phyloP scores from a whole-genome alignment of 2,329 filamentous ascomycete genomes.

The Pseudocercospora eumusae region DNA sequence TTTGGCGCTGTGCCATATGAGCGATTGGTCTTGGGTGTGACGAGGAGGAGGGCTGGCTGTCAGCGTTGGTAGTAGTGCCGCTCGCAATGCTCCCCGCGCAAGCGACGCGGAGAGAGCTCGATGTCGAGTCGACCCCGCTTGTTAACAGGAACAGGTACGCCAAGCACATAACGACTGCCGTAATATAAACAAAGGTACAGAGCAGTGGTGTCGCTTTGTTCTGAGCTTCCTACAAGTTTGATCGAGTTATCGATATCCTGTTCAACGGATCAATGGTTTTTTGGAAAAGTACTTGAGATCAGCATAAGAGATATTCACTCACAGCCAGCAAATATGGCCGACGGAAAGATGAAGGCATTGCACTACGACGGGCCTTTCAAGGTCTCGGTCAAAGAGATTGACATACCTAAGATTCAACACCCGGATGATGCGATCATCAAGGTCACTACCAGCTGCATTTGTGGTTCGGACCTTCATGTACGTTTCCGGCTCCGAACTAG shows the following conservation, averaged over 20 bases:
- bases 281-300: not conserved
- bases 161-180: not conserved
- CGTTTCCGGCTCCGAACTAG: conserved; percentile 10
- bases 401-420: conserved; percentile 61
- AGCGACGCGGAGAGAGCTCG: not conserved
- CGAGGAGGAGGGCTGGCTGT: not conserved
- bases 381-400: conserved; percentile 62
- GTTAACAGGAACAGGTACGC: too few species aligned
- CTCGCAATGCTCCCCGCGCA: not conserved
- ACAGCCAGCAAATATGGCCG: conserved; percentile 7
- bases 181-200: not conserved
- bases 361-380: conserved; percentile 64
- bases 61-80: not conserved
- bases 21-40: not conserved
- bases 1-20: not conserved
- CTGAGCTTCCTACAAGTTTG: not conserved
- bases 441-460: conserved; percentile 60
- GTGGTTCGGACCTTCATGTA: conserved; percentile 40
- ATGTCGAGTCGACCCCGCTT: not conserved
- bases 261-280: not conserved
- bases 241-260: not conserved
- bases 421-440: conserved; percentile 67
- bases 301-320: not conserved
- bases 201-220: not conserved
- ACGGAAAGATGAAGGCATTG: conserved; percentile 59